Evolutionary conservation across 768 basidiomycete species (phyloP).

Genomic region (Tulasnella sp.): DNA sequence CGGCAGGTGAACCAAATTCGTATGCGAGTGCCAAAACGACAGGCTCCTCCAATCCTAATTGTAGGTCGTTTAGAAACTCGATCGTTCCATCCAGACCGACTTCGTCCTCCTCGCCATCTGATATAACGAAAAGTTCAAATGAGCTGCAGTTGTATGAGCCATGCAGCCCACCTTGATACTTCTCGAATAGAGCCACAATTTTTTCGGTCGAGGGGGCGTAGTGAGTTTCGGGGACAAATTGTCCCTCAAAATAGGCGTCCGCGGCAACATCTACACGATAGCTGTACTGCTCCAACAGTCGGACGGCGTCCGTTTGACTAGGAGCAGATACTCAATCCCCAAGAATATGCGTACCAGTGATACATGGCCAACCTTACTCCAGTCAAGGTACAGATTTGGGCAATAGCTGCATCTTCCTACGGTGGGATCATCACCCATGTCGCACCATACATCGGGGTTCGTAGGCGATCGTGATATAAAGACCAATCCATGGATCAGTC

Average conservation of each 20-base stretch:
- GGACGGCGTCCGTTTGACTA: constrained; percentile 34
- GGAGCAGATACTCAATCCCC: background rate
- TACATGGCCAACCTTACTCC: constrained; percentile 21
- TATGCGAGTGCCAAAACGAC: constrained; percentile 81
- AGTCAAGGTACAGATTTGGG: constrained; percentile 13
- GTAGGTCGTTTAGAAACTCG: constrained; percentile 69
- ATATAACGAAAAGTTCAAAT: background rate
- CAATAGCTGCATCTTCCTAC: constrained; percentile 33
- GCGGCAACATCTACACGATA: constrained; percentile 38
- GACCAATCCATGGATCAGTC: no score
- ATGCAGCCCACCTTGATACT: constrained; percentile 61
- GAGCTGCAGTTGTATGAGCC: background rate
- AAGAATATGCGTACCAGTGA: background rate
- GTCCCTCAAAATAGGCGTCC: constrained; percentile 39
- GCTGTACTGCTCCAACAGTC: constrained; percentile 33
- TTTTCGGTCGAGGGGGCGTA: constrained; percentile 42
- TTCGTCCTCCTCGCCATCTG: constrained; percentile 46
- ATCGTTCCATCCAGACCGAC: constrained; percentile 83
- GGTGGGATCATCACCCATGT: no score
- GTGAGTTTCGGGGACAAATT: constrained; percentile 7
- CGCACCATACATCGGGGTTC: no score
- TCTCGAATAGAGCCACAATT: constrained; percentile 63
- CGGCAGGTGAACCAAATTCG: constrained; percentile 72
- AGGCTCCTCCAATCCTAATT: constrained; percentile 75
- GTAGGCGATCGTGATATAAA: no score